phyloP scores from a whole-genome alignment of 75 land plant genomes.

The Picea glauca region DNA sequence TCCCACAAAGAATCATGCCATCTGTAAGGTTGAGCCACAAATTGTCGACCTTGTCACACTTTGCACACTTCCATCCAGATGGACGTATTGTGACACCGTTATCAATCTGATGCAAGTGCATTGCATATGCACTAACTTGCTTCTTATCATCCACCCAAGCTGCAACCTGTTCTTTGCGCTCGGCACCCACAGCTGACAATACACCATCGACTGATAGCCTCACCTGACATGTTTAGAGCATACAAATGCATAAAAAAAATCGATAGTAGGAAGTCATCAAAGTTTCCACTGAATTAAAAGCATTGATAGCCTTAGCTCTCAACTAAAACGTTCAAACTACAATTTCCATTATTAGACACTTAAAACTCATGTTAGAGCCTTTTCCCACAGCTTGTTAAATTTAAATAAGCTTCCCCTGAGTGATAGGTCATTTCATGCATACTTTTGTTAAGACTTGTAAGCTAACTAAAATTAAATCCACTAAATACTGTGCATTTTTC shows the following conservation, averaged over 20 bases:
- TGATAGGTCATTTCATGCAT: too few species aligned
- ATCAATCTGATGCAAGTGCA: constrained; percentile 74
- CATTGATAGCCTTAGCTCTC: not conserved
- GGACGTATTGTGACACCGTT: constrained; percentile 85
- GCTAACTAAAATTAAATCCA: too few species aligned
- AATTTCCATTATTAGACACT: too few species aligned
- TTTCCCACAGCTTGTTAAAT: too few species aligned
- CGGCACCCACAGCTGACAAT: constrained; percentile 78
- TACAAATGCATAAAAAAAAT: not conserved
- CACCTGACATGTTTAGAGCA: constrained; percentile 46
- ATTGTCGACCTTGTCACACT: constrained; percentile 95
- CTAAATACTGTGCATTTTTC: too few species aligned
- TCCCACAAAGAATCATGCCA: constrained; percentile 94
- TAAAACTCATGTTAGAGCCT: too few species aligned
- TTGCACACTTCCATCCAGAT: constrained; percentile 91
- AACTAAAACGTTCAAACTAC: not conserved
- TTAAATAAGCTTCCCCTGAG: too few species aligned
- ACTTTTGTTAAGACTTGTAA: too few species aligned
- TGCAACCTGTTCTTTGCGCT: constrained; percentile 87
- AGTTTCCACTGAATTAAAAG: not conserved
- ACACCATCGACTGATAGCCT: constrained; percentile 95
- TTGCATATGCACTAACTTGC: constrained; percentile 77
- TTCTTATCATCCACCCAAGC: constrained; percentile 95
- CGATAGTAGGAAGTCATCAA: not conserved
- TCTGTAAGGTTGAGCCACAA: constrained; percentile 98